Base-by-base conservation (phyloP, 2,329 filamentous ascomycete genomes). In the Alternaria longipes region DNA sequence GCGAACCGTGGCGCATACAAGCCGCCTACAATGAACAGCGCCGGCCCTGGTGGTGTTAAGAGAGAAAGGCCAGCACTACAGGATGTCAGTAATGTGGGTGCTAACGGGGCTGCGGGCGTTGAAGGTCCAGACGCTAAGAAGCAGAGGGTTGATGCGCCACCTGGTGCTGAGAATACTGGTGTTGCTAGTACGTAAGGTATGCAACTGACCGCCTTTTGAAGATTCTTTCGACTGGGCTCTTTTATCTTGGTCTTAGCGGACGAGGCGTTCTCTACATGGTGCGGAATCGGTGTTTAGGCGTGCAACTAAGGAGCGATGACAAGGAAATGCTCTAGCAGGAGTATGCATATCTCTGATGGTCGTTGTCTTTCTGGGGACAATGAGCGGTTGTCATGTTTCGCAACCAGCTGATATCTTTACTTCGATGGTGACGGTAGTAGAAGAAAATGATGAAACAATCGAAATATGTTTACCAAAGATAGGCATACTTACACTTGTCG, bases 1-100 rank as follows among this genome's bases (percentile, higher is more conserved):
- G 73, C 77, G 38, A 84, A 82, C 57, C 75, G 82, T 30, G 74
- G 73, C 5, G 75, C 75, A 22, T 85, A 84, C 65, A 82, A 81
- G 62, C 81, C 82, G 9, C 83, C 82, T 11, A 75, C 68, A 20
- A 63, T 70, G 60, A 53, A 72, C 67, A 40, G 73, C 60, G 59
- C 57, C 8, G 63, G 34, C 3, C 52, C 63, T 9, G 59, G 62
- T 18, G 64, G 62, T 2, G n/a, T 72, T 2, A 73, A 73, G 56
- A 69, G 74, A 8, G 73, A 76, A 49, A 74, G 79, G 54, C 71
- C 74, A 0, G 76, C 76, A 11, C 70, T 84, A 65, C 72, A 78
- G 41, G 82, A 84, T 64, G 80, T 84, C 41, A 84, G 81, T 49
- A 84, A 84, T 63, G 68, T 78, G n/a, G 62, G 73, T 59, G 52